Percentiles rank a stretch among this genome's conserved stretches.
Evolutionary conservation across 148 eudicot species (phyloP).

Genomic region (Rhododendron kiyosumense): DNA sequence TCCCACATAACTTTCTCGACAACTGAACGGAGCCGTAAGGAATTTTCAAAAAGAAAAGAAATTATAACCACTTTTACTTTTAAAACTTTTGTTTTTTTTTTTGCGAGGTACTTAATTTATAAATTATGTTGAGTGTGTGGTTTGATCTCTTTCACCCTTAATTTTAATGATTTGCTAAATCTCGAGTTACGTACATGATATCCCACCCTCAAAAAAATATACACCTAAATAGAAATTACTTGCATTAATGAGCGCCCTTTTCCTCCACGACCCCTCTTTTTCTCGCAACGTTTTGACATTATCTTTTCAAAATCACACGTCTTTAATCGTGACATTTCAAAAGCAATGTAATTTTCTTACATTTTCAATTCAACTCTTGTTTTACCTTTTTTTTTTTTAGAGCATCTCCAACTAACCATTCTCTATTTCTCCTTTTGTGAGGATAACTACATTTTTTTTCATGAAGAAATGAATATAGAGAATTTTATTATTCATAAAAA

Average conservation of each 20-base stretch:
- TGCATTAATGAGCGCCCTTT: not conserved
- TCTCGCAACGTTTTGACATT: not conserved
- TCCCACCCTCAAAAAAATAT: too few species aligned
- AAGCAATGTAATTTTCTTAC: not conserved
- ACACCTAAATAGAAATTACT: too few species aligned
- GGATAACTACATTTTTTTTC: not conserved
- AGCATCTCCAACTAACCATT: not conserved
- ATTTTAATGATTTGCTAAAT: not conserved
- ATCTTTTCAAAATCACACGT: not conserved
- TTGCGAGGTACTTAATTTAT: too few species aligned
- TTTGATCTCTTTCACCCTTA: not conserved
- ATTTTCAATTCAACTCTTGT: too few species aligned
- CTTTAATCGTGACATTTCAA: not conserved
- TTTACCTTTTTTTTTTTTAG: too few species aligned
- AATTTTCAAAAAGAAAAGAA: not conserved
- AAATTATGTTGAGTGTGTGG: not conserved
- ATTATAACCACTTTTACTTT: not conserved
- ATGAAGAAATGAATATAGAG: too few species aligned
- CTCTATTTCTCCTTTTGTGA: not conserved
- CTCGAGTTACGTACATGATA: too few species aligned
- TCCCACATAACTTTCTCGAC: too few species aligned
- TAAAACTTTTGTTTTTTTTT: not conserved
- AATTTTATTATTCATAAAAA: too few species aligned
- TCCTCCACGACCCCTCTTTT: not conserved
- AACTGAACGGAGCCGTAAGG: too few species aligned